These are phyloP conservation scores for Leccinum aurantiacum DNA, from an alignment of 768 basidiomycete genomes.

Conservation along the genomic window DNA sequence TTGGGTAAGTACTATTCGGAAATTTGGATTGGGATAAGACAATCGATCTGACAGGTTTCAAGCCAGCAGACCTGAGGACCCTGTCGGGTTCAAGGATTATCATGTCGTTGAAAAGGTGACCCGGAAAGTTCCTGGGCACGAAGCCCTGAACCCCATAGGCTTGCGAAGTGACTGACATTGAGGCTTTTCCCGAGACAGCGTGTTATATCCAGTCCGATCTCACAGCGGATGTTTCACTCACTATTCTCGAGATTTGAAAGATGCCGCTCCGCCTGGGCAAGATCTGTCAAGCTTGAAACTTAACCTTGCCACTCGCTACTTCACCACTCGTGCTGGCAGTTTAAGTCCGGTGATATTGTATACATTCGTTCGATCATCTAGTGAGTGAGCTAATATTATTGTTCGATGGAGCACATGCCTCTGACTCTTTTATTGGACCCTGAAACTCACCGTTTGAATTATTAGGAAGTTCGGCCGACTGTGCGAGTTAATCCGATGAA, in stretches of 20 bases:
- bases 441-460: neutral
- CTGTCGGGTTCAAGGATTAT: neutral
- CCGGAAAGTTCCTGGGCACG: neutral
- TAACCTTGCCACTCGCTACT: neutral
- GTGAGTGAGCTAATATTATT: neutral
- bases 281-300: neutral
- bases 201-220: neutral
- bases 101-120: neutral
- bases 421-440: neutral
- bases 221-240: neutral
- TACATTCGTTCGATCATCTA: neutral
- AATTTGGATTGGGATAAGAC: neutral
- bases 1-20: neutral
- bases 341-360: neutral
- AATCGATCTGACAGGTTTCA: neutral
- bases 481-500: neutral
- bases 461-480: neutral
- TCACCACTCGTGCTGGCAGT: neutral
- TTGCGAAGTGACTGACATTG: neutral
- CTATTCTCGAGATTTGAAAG: neutral
- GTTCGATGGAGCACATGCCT: neutral
- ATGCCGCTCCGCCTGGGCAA: neutral
- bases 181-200: neutral
- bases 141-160: neutral
- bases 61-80: neutral